Evolutionary conservation across 768 basidiomycete species (phyloP), one percentile per base, ranked within the genome.

Genomic region (Russula compacta): DNA sequence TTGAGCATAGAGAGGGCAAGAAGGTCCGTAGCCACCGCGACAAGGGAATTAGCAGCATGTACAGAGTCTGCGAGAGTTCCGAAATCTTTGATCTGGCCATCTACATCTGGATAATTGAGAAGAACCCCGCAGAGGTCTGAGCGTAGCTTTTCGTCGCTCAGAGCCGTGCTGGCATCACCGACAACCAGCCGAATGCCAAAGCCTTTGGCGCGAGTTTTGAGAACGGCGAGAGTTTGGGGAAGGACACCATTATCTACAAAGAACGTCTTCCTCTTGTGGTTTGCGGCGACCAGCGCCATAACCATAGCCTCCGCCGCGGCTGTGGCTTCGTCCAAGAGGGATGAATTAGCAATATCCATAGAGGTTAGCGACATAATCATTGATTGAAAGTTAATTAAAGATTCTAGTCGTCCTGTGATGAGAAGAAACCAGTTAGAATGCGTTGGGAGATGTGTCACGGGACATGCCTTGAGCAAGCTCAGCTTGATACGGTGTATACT

Each of bases 281-380:
- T 78, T 2, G 82, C 73, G 53, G 82, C 76, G 29, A 83, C 79
- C 66, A 86, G 90, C 19, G 94, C 83, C 89, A 99, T 94, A 63
- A 95, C 86, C 97, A 98, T 98, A 64, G 83, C 92, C 75, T 97
- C 95, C 0, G 92, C 94, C 1, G 92, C 92, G 17, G 94, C 95
- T 4, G 94, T 98, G 8, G 90, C 87, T 73, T 98, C 95, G 69
- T 98, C 95, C 35, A 99, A 78, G 24, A 99, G 79, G 15, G 94
- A 98, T 2, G 95, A 94, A 69, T 98, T 98, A 33, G 95, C 91
- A 63, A 98, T 92, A 67, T 93, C 89, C 82, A 99, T 93, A 21
- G 87, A 81, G 14, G 95, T 97, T 69, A 99, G 76, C 15, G 95
- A 97, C 75, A 84, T 90, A 64, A 95, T 83, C 88, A 99, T 94